Evolutionary conservation across 495 filamentous ascomycete genomes (phyloP).

Genomic region (Bacidia gigantensis): DNA sequence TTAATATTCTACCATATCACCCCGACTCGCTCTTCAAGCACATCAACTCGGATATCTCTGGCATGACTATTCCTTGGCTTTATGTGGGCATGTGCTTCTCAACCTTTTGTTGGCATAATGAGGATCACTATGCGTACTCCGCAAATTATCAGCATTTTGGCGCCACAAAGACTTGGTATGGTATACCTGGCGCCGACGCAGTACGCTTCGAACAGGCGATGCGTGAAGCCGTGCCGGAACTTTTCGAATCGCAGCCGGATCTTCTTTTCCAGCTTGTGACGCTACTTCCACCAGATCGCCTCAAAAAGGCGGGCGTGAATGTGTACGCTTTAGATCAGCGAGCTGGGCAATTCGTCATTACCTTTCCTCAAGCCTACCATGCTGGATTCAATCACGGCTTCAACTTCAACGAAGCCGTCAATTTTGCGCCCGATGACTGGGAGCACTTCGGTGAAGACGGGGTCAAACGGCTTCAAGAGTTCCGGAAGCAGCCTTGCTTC

Average conservation of each 20-base stretch:
- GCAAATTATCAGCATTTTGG: constrained; percentile 99
- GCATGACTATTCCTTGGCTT: constrained; percentile 98
- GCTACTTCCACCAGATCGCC: constrained; percentile 79
- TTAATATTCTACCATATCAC: constrained; percentile 85
- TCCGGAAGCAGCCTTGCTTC: constrained; percentile 87
- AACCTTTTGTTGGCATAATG: constrained; percentile 98
- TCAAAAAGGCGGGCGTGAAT: constrained; percentile 86
- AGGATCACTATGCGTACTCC: constrained; percentile 96
- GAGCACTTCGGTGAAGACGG: constrained; percentile 82
- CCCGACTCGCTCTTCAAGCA: constrained; percentile 88
- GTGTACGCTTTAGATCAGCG: constrained; percentile 90
- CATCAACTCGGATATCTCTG: constrained; percentile 97
- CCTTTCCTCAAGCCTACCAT: constrained; percentile 84
- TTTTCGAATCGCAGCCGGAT: constrained; percentile 95
- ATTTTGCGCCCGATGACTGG: constrained; percentile 96
- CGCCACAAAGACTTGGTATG: constrained; percentile 98
- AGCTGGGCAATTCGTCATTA: constrained; percentile 92
- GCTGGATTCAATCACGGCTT: constrained; percentile 93
- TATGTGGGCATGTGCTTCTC: constrained; percentile 99
- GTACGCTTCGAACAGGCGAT: constrained; percentile 92
- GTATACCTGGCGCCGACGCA: constrained; percentile 85
- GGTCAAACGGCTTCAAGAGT: constrained; percentile 73
- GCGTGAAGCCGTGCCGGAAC: constrained; percentile 84
- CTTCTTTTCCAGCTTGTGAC: constrained; percentile 95
- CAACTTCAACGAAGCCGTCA: constrained; percentile 99